Conservation (phyloP, 2,329 filamentous ascomycete genomes). For the Pyrenophora tritici-repentis region DNA sequence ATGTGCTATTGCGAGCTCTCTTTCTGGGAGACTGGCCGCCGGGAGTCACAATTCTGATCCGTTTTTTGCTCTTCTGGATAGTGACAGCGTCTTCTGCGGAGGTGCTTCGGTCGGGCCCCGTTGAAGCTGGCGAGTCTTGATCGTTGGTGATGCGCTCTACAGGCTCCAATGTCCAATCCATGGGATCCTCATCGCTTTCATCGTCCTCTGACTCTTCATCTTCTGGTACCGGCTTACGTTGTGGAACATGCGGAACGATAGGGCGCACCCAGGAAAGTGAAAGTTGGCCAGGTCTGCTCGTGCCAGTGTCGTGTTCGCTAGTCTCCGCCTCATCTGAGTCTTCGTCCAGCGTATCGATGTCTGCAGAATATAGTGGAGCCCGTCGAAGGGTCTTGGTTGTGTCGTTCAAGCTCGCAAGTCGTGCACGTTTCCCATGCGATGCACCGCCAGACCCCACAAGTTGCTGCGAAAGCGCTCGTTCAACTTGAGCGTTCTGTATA, state of each 20-base stretch:
- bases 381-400: slow-evolving; percentile 27
- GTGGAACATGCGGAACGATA: slow-evolving; percentile 3
- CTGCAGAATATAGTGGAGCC: slow-evolving; percentile 12
- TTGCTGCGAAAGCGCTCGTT: slow-evolving; percentile 18
- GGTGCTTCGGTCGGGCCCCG: neutral
- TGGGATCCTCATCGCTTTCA: slow-evolving; percentile 9
- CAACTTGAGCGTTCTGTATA: slow-evolving; percentile 27
- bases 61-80: slow-evolving; percentile 22
- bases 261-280: slow-evolving; percentile 16
- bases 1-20: slow-evolving; percentile 8
- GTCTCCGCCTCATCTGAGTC: slow-evolving; percentile 13
- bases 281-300: slow-evolving; percentile 12
- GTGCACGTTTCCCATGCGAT: slow-evolving; percentile 22
- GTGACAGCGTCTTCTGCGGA: neutral
- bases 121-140: neutral
- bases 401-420: slow-evolving; percentile 38
- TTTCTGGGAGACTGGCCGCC: slow-evolving; percentile 16
- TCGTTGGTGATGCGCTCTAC: neutral
- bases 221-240: slow-evolving; percentile 1
- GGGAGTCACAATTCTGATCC: slow-evolving; percentile 25
- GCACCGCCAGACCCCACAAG: slow-evolving; percentile 2
- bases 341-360: slow-evolving; percentile 8
- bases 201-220: slow-evolving; percentile 11
- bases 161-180: neutral
- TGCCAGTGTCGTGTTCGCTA: slow-evolving; percentile 7